Percentiles rank a stretch among this genome's conserved stretches.
phyloP scores from a whole-genome alignment of 2,329 filamentous ascomycete species.

The Colletotrichum destructivum region DNA sequence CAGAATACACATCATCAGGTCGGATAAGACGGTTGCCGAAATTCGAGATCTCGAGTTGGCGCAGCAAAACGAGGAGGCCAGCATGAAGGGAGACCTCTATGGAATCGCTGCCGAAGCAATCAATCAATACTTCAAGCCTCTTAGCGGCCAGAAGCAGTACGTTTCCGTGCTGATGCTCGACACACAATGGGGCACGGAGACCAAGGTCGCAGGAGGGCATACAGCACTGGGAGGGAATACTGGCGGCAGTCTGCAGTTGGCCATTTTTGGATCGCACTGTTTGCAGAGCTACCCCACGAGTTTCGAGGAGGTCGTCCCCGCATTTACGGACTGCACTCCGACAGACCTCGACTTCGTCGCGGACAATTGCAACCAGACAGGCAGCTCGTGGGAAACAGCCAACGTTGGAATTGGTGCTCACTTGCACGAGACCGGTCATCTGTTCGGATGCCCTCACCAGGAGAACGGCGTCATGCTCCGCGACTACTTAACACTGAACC shows the following conservation, averaged over 20 bases:
- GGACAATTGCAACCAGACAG: slow-evolving; percentile 89
- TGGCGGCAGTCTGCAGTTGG: slow-evolving; percentile 80
- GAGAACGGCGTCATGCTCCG: slow-evolving; percentile 93
- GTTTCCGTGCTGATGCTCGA: slow-evolving; percentile 91
- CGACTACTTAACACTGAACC: slow-evolving; percentile 88
- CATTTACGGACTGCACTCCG: slow-evolving; percentile 91
- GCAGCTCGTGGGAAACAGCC: slow-evolving; percentile 95
- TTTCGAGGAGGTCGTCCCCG: slow-evolving; percentile 90
- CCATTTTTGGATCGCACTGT: slow-evolving; percentile 92
- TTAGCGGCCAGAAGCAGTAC: slow-evolving; percentile 86
- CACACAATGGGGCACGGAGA: slow-evolving; percentile 84
- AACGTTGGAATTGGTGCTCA: slow-evolving; percentile 96
- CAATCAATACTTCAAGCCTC: slow-evolving; percentile 80
- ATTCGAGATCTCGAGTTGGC: slow-evolving; percentile 83
- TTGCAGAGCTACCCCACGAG: slow-evolving; percentile 91
- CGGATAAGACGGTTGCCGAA: slow-evolving; percentile 87
- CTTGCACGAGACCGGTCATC: slow-evolving; percentile 89
- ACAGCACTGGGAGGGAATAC: slow-evolving; percentile 84
- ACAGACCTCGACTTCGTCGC: slow-evolving; percentile 86
- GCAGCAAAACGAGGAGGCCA: slow-evolving; percentile 81
- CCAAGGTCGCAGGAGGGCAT: slow-evolving; percentile 82
- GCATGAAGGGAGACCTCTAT: slow-evolving; percentile 81
- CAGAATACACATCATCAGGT: slow-evolving; percentile 87
- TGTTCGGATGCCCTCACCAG: slow-evolving; percentile 92
- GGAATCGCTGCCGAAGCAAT: slow-evolving; percentile 84